Evolutionary conservation across 805 yeast genomes (phyloP).

Genomic region (Ogataea henricii): DNA sequence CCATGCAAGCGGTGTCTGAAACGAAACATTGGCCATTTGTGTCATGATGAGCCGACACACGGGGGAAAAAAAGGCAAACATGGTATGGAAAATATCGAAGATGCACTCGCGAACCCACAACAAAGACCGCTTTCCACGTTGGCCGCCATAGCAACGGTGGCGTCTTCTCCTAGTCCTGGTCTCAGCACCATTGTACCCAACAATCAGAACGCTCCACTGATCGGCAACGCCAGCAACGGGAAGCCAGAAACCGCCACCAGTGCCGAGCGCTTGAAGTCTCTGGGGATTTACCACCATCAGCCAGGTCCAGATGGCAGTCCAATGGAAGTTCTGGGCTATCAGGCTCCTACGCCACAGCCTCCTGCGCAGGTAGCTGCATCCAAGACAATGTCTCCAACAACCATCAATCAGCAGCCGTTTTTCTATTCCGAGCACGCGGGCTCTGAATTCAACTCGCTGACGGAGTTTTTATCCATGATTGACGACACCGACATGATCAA

Average conservation of each 20-base stretch:
- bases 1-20: conserved; percentile 83
- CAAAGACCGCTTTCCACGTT: conserved; percentile 1
- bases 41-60: conserved; percentile 69
- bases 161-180: conserved; percentile 11
- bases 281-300: conserved; percentile 20
- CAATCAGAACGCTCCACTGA: background rate
- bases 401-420: conserved; percentile 66
- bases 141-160: conserved; percentile 2
- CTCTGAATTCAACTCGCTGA: conserved; percentile 85
- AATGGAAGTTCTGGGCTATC: conserved; percentile 2
- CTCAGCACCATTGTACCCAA: conserved; percentile 10
- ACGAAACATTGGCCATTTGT: conserved; percentile 84
- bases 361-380: conserved; percentile 9
- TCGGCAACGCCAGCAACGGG: background rate
- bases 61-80: conserved; percentile 28
- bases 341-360: conserved; percentile 1
- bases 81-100: conserved; percentile 4
- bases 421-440: conserved; percentile 92
- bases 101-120: conserved; percentile 1
- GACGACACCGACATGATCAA: conserved; percentile 78
- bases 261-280: conserved; percentile 16
- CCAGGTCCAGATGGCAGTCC: conserved; percentile 2
- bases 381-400: conserved; percentile 21
- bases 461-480: conserved; percentile 85
- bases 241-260: conserved; percentile 7